Evolutionary conservation across 768 basidiomycete genomes (phyloP).

Genomic region (Rhodocollybia butyracea): DNA sequence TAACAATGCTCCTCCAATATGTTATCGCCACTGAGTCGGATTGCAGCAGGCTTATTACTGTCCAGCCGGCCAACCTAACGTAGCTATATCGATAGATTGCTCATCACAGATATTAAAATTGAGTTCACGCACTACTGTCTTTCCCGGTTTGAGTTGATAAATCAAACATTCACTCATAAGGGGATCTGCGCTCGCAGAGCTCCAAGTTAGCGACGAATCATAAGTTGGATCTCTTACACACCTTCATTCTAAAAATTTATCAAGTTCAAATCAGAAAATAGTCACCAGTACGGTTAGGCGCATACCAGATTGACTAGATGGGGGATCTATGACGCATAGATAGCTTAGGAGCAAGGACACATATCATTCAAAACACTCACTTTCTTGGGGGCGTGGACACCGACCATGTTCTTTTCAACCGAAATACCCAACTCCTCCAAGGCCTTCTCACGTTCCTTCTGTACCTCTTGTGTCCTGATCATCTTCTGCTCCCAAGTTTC

Average conservation of each 20-base stretch:
- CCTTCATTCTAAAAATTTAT: slow-evolving; percentile 63
- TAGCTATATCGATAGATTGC: slow-evolving; percentile 1
- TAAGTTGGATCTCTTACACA: slow-evolving; percentile 21
- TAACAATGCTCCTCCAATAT: slow-evolving; percentile 92
- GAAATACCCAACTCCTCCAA: slow-evolving; percentile 97
- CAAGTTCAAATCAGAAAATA: too few relatives aligned
- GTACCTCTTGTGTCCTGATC: slow-evolving; percentile 86
- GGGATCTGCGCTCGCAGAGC: slow-evolving; percentile 55
- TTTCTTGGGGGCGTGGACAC: slow-evolving; percentile 98
- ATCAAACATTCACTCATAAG: slow-evolving; percentile 95
- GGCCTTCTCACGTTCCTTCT: slow-evolving; percentile 96
- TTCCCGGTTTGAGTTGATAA: slow-evolving; percentile 87
- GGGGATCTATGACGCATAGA: slow-evolving; percentile 61
- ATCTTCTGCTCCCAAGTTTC: slow-evolving; percentile 98
- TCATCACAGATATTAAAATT: slow-evolving; percentile 5
- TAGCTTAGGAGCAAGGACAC: background rate
- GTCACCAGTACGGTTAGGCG: too few relatives aligned
- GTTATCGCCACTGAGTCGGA: slow-evolving; percentile 88
- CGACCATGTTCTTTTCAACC: slow-evolving; percentile 94
- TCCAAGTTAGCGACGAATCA: background rate
- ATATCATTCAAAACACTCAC: slow-evolving; percentile 29
- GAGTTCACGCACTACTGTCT: slow-evolving; percentile 57
- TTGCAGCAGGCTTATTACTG: slow-evolving; percentile 77
- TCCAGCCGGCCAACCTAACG: slow-evolving; percentile 83
- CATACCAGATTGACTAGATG: slow-evolving; percentile 90